Evolutionary conservation across 2,329 filamentous ascomycete genomes (phyloP).

Genomic region (Exophiala calicioides): DNA sequence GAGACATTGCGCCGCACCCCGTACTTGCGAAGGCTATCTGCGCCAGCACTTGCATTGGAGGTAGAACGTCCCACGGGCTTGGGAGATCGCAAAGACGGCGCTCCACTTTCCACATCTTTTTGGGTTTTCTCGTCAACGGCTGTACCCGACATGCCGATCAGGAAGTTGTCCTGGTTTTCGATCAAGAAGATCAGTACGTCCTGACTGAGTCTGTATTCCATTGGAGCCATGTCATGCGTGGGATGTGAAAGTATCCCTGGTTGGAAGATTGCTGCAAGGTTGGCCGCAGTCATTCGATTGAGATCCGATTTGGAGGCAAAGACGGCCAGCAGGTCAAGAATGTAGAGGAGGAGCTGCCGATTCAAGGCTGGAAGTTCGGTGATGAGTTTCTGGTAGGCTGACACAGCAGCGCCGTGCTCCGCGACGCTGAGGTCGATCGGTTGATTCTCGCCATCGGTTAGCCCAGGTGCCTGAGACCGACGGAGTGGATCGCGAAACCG

Average conservation of each 20-base stretch:
- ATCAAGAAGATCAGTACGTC: constrained; percentile 97
- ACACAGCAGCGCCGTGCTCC: constrained; percentile 74
- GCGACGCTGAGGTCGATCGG: constrained; percentile 60
- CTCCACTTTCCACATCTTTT: constrained; percentile 68
- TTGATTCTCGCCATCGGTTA: constrained; percentile 65
- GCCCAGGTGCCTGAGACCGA: constrained; percentile 67
- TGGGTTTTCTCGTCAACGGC: constrained; percentile 83
- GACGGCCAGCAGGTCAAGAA: constrained; percentile 90
- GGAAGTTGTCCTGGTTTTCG: constrained; percentile 96
- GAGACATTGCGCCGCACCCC: constrained; percentile 85
- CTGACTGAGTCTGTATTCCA: constrained; percentile 92
- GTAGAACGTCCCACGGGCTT: constrained; percentile 70
- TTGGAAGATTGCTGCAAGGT: constrained; percentile 95
- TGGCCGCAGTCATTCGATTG: constrained; percentile 95
- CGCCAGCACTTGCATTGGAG: constrained; percentile 85
- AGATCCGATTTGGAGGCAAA: constrained; percentile 96
- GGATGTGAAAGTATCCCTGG: constrained; percentile 95
- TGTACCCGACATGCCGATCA: constrained; percentile 98
- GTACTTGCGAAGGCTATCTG: constrained; percentile 80
- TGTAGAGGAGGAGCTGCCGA: constrained; percentile 89
- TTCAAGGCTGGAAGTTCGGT: constrained; percentile 91
- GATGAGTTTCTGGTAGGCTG: constrained; percentile 83
- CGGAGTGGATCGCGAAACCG: constrained; percentile 83
- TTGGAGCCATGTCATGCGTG: constrained; percentile 88
- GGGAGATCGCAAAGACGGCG: constrained; percentile 52